phyloP scores from a whole-genome alignment of 352 stramenopile genomes.

The Globisporangium spinosum region DNA sequence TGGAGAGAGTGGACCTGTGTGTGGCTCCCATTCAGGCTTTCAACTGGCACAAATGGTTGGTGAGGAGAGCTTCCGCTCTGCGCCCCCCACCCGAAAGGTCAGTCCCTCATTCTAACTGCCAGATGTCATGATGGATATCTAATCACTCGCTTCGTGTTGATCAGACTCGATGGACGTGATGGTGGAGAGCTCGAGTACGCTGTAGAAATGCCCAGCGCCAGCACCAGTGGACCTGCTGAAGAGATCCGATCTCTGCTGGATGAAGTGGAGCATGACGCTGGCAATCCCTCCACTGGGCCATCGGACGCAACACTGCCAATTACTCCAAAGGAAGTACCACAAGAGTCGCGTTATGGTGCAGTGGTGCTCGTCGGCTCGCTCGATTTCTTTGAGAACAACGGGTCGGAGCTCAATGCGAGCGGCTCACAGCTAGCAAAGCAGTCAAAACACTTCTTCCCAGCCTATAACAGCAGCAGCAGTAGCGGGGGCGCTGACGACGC shows the following conservation, averaged over 20 bases:
- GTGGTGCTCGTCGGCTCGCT: slow-evolving; percentile 28
- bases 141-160: neutral
- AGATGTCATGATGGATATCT: neutral
- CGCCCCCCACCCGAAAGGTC: slow-evolving; percentile 18
- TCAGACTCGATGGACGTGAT: slow-evolving; percentile 11
- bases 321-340: neutral
- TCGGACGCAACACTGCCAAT: neutral
- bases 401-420: slow-evolving; percentile 1
- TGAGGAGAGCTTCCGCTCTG: slow-evolving; percentile 12
- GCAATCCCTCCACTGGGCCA: neutral
- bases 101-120: neutral
- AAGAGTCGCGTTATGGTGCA: slow-evolving; percentile 26
- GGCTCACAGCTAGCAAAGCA: neutral
- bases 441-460: slow-evolving; percentile 1
- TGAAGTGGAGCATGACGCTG: slow-evolving; percentile 18
- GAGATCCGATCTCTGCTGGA: slow-evolving; percentile 17
- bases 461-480: neutral
- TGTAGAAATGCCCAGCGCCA: slow-evolving; percentile 10
- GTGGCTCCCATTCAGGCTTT: neutral
- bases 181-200: slow-evolving; percentile 10
- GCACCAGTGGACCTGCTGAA: neutral
- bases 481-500: slow-evolving; percentile 18
- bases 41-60: slow-evolving; percentile 14
- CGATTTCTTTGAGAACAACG: slow-evolving; percentile 10
- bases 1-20: neutral